Conservation (phyloP, 2,329 filamentous ascomycete species). For the Clonostachys solani region DNA sequence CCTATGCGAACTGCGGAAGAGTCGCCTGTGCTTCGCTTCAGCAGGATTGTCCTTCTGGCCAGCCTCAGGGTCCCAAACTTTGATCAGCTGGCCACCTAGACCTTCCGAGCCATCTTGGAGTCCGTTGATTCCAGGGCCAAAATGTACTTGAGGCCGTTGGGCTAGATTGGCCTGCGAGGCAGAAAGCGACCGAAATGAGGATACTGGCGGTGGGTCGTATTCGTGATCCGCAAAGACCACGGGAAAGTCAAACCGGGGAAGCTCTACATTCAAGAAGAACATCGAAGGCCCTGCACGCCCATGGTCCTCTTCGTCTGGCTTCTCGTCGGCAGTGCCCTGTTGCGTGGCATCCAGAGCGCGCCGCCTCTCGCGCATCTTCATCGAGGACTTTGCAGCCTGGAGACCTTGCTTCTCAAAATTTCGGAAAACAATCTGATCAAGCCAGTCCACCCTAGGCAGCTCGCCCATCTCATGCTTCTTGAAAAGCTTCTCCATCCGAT, state of each 20-base stretch:
- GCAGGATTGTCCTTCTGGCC: conserved; percentile 88
- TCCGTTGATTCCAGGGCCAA: conserved; percentile 83
- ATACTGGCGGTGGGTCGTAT: conserved; percentile 81
- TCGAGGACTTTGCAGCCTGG: conserved; percentile 58
- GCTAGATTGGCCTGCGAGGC: conserved; percentile 62
- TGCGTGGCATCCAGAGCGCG: conserved; percentile 33
- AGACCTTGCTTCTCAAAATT: conserved; percentile 75
- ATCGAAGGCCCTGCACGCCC: conserved; percentile 49
- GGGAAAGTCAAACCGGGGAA: conserved; percentile 92
- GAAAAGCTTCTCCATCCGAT: conserved; percentile 82
- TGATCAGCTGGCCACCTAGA: conserved; percentile 61
- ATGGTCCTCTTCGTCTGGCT: conserved; percentile 15
- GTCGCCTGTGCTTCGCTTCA: conserved; percentile 87
- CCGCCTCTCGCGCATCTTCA: conserved; percentile 52
- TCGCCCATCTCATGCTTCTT: conserved; percentile 99
- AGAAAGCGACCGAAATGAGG: conserved; percentile 59
- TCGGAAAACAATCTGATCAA: conserved; percentile 91
- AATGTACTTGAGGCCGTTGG: conserved; percentile 83
- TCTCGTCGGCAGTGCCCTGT: conserved; percentile 20
- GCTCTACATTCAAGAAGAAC: conserved; percentile 84
- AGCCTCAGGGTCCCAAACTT: conserved; percentile 91
- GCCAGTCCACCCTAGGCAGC: conserved; percentile 88
- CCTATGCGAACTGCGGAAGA: conserved; percentile 84
- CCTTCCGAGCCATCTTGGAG: conserved; percentile 46
- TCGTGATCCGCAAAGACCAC: conserved; percentile 94